A percentile compares a stretch with the other conserved stretches of the same genome.
Conservation (phyloP, 257 asterid species). For the Dorcoceras hygrometricum region DNA sequence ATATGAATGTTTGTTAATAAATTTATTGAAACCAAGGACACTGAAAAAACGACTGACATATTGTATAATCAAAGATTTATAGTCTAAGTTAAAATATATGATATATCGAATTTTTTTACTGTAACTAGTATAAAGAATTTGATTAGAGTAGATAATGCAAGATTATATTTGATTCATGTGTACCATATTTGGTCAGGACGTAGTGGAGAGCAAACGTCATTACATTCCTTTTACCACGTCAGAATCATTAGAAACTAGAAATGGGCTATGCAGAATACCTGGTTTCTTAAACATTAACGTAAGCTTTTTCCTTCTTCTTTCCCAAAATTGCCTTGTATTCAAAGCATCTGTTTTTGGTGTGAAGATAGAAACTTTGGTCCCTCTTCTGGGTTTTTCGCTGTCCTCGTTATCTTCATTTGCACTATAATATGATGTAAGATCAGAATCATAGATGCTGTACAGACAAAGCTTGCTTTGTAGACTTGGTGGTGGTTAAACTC, state of each 20-base stretch:
- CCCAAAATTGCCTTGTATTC: neutral
- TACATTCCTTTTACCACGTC: conserved; percentile 34
- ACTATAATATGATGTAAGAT: no score
- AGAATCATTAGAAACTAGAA: conserved; percentile 21
- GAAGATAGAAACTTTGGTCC: no score
- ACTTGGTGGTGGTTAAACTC: neutral
- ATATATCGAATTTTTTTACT: no score
- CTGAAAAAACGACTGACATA: no score
- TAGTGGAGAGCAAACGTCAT: conserved; percentile 25
- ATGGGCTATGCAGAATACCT: conserved; percentile 36
- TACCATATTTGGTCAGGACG: conserved; percentile 17
- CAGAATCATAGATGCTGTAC: no score
- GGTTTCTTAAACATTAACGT: conserved; percentile 34
- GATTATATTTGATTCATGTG: neutral
- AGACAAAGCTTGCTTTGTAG: neutral
- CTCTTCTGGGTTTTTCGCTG: neutral
- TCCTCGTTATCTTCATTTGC: no score
- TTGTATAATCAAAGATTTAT: no score
- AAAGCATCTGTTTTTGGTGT: neutral
- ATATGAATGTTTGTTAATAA: no score
- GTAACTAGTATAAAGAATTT: no score
- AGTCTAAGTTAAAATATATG: no score
- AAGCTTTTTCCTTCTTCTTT: conserved; percentile 3
- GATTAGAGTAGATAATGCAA: no score
- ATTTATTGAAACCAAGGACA: no score